These are phyloP conservation scores for Cicer pinnatifidum DNA, from an alignment of 306 rosid species.

Conservation along the genomic window DNA sequence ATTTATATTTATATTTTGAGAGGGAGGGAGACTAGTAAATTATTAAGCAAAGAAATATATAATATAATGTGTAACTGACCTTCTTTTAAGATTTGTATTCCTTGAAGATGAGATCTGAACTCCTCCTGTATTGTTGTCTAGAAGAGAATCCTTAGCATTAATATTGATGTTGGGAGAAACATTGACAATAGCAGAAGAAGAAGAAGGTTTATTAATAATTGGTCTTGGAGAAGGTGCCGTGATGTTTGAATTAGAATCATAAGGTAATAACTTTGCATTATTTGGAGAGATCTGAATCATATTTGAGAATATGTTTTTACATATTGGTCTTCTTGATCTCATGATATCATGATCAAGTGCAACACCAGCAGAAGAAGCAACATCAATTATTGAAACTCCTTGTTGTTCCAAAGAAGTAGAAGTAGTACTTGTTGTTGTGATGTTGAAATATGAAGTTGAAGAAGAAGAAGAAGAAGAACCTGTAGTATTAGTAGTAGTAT, in stretches of 20 bases:
- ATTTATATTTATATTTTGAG: too few species aligned
- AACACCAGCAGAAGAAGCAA: constrained; percentile 29
- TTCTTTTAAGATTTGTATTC: constrained; percentile 80
- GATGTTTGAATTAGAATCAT: constrained; percentile 41
- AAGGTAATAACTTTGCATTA: constrained; percentile 49
- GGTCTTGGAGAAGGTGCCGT: constrained; percentile 50
- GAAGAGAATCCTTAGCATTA: constrained; percentile 54
- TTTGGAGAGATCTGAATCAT: constrained; percentile 91
- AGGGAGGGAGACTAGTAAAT: too few species aligned
- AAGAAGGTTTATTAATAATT: constrained; percentile 42
- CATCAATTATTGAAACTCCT: background rate
- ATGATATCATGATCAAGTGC: constrained; percentile 36
- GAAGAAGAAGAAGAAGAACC: constrained; percentile 14
- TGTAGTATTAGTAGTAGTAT: background rate
- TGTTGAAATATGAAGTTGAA: constrained; percentile 42
- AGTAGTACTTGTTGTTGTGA: background rate
- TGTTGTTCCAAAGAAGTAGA: constrained; percentile 24
- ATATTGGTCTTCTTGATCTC: constrained; percentile 26
- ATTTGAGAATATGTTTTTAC: constrained; percentile 67
- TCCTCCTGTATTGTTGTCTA: constrained; percentile 47
- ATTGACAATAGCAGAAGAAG: constrained; percentile 24
- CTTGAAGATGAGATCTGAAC: constrained; percentile 92
- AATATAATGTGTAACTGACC: constrained; percentile 44
- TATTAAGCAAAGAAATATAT: background rate
- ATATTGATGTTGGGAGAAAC: constrained; percentile 53